phyloP scores from a whole-genome alignment of 306 rosid species.

The Betula pendula region DNA sequence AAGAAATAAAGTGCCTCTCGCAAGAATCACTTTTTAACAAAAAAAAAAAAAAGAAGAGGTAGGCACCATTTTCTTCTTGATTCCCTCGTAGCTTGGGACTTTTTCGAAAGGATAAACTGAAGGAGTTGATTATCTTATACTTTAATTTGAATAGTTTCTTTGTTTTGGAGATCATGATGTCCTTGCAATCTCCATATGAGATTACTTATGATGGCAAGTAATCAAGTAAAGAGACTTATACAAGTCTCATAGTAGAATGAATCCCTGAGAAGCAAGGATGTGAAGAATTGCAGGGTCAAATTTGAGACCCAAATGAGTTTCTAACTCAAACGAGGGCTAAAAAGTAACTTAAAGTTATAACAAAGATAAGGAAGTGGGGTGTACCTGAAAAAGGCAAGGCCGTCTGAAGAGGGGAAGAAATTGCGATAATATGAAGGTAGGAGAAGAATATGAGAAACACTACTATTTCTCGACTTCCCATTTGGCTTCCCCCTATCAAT shows the following conservation, averaged over 20 bases:
- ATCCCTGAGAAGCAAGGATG: neutral
- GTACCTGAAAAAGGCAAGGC: conserved; percentile 55
- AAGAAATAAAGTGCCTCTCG: neutral
- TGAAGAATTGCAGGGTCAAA: neutral
- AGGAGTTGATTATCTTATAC: no score
- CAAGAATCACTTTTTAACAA: neutral
- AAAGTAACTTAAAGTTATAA: neutral
- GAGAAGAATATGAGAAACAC: conserved; percentile 39
- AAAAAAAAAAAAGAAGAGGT: neutral
- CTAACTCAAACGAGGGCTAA: neutral
- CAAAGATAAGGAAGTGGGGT: conserved; percentile 3
- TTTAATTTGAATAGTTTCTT: no score
- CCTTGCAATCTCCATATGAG: neutral
- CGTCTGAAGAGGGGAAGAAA: conserved; percentile 40
- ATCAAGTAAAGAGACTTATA: neutral
- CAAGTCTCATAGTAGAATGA: neutral
- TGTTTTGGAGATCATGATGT: no score
- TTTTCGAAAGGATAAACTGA: neutral
- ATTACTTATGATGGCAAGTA: no score
- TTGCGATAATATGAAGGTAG: conserved; percentile 21
- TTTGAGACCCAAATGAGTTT: neutral
- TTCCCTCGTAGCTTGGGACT: neutral
- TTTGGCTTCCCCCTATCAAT: conserved; percentile 24
- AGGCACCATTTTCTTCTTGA: neutral
- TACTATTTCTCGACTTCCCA: conserved; percentile 41